These are phyloP conservation scores for Rosa multiflora DNA, from an alignment of 306 rosid genomes.

Conservation along the genomic window DNA sequence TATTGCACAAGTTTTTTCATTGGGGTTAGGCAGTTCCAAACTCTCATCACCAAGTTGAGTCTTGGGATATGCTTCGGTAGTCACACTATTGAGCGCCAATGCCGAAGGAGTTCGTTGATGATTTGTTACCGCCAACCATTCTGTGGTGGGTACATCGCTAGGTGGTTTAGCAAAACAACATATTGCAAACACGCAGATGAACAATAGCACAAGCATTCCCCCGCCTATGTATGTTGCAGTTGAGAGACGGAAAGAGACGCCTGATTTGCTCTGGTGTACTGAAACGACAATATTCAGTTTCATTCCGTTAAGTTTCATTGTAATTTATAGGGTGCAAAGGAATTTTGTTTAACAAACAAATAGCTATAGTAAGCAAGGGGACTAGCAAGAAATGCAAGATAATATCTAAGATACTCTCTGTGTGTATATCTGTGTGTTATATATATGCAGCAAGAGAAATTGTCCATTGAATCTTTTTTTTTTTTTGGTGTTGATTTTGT, in stretches of 20 bases:
- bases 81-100: not conserved
- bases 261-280: not conserved
- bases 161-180: not conserved
- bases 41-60: constrained; percentile 1
- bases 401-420: no score
- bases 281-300: not conserved
- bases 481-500: no score
- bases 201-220: not conserved
- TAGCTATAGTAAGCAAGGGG: no score
- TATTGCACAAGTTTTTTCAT: not conserved
- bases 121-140: not conserved
- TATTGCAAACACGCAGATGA: not conserved
- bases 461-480: no score
- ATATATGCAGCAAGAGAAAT: no score
- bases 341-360: no score
- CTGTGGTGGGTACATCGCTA: not conserved
- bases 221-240: not conserved
- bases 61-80: not conserved
- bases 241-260: not conserved
- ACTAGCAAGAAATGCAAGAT: no score
- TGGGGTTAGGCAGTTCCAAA: not conserved
- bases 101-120: not conserved
- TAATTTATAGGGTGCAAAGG: no score
- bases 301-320: no score
- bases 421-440: no score